phyloP scores from a whole-genome alignment of 2,329 filamentous ascomycete genomes.

The Leptodontidium sp. region DNA sequence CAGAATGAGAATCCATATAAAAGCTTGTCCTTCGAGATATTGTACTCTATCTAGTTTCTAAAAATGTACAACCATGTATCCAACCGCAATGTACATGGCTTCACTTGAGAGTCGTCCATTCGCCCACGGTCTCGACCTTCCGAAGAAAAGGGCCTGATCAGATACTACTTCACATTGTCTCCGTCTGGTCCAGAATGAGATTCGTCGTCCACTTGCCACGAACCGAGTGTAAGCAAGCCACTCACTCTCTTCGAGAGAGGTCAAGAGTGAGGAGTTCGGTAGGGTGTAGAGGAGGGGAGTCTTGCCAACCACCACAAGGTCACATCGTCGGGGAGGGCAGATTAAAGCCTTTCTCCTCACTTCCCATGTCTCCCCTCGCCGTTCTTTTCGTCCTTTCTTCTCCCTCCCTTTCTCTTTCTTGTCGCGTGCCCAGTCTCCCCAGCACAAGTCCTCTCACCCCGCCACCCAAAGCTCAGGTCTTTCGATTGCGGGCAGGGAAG shows the following conservation, averaged over 20 bases:
- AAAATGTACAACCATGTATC: conserved; percentile 27
- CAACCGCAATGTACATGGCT: background rate
- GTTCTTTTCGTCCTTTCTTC: background rate
- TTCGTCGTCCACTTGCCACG: conserved; percentile 10
- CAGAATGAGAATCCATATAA: conserved; percentile 36
- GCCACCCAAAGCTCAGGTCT: background rate
- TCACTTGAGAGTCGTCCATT: background rate
- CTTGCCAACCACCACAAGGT: conserved; percentile 2
- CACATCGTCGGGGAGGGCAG: background rate
- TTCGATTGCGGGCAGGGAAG: background rate
- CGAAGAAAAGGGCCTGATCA: conserved; percentile 1
- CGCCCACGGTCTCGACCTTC: background rate
- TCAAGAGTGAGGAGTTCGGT: background rate
- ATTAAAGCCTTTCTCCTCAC: conserved; percentile 7
- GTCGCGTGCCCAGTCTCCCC: background rate
- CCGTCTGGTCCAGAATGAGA: background rate
- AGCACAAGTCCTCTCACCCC: background rate
- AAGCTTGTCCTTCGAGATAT: conserved; percentile 21
- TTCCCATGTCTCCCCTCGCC: background rate
- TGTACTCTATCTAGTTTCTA: conserved; percentile 28
- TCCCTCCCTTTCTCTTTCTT: background rate
- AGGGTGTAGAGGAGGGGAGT: background rate
- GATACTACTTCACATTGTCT: background rate
- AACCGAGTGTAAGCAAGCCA: background rate
- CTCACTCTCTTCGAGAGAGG: background rate